Percentiles rank a stretch among this genome's conserved stretches.
These are phyloP conservation scores for Cicer bijugum DNA, from an alignment of 306 rosid species.

Conservation along the genomic window DNA sequence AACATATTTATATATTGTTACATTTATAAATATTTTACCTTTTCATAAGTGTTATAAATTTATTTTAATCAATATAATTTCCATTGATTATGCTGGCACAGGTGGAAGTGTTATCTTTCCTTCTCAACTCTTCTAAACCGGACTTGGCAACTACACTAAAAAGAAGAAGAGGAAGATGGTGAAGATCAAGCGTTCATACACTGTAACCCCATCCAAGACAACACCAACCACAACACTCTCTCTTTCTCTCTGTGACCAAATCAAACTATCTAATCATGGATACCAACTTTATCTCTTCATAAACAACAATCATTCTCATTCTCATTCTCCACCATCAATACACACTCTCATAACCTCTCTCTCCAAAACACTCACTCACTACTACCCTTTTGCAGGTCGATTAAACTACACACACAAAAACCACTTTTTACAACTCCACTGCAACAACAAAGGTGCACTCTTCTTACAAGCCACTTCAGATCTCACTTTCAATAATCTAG, in stretches of 20 bases:
- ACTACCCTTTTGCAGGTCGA: constrained; percentile 45
- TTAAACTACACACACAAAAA: background rate
- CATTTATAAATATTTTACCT: too few relatives aligned
- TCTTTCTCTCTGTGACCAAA: constrained; percentile 46
- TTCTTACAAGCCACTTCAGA: constrained; percentile 37
- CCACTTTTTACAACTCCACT: constrained; percentile 28
- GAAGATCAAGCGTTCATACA: too few relatives aligned
- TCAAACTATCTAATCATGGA: constrained; percentile 44
- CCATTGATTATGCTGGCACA: too few relatives aligned
- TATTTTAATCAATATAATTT: too few relatives aligned
- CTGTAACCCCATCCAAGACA: too few relatives aligned
- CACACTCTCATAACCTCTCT: constrained; percentile 41
- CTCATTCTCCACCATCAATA: background rate
- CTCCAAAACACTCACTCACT: constrained; percentile 35
- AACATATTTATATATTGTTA: too few relatives aligned
- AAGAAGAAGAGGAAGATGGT: too few relatives aligned
- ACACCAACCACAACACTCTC: constrained; percentile 38
- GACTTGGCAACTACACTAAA: too few relatives aligned
- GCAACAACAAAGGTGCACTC: constrained; percentile 40
- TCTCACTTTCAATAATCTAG: background rate
- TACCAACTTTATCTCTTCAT: constrained; percentile 35
- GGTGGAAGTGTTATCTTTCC: too few relatives aligned
- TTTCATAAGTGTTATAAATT: too few relatives aligned
- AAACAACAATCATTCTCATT: background rate
- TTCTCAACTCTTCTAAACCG: too few relatives aligned